Evolutionary conservation across 306 rosid genomes (phyloP), one percentile per base, ranked within the genome.

Genomic region (Sesbania bispinosa): DNA sequence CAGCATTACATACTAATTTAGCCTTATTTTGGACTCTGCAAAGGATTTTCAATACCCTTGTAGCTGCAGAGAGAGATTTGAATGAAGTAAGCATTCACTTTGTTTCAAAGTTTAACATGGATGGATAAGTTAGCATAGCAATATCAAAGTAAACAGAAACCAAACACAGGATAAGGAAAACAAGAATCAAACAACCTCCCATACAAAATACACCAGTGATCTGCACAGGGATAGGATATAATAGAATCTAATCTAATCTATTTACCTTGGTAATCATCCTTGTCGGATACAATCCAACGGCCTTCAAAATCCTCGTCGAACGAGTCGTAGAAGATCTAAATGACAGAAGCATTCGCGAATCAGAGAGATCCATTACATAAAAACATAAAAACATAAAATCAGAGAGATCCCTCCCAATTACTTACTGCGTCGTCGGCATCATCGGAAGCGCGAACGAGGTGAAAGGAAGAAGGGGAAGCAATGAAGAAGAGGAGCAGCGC

Each of bases 291-390:
- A 71, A 83, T 76, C 98, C 98, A 93, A 6, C 96, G 87, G 9
- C 86, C 87, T 3, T 88, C 92, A 23, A 90, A 93, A 58, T 83
- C 33, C 60, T 88, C 92, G 14, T 90, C 97, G 70, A 93, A 93
- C 5, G 97, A 84, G 32, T 93, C 98, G 90, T 88, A 93, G 46
- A 85, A 87, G 72, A 89, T 84, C 98, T 93, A 67, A 61, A 79
- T 38, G 32, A 5, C 32, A 79, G 5, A 23, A 55, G 4, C 47
- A 59, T 30, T 51, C 15, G 2, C 9, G 0, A 79, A 48, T 71
- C 57, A 75, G 42, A 39, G n/a, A n/a, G 45, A 63, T 65, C 47
- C 30, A 75, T 1, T 1, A 15, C 16, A 35, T 0, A 39, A 4
- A 16, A 36, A 2, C 29, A 5, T 0, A 30, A 58, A 2, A 42